A percentile compares a stretch with the other conserved stretches of the same genome.
Conservation (phyloP, 306 rosid species). For the peach (Prunus persica) region Prunus_persica_NCBIv2 NC_034015.1:11528001-11528500, state of each 20-base stretch:
- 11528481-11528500: too few relatives aligned
- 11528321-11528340: not conserved
- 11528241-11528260: too few relatives aligned
- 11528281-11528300: not conserved
- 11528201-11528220: not conserved
- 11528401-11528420: too few relatives aligned
- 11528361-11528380: not conserved
- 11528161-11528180: not conserved
- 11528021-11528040: too few relatives aligned
- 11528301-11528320: not conserved
- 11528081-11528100: not conserved
- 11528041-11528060: too few relatives aligned
- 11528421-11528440: too few relatives aligned
- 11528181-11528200: not conserved
- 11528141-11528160: not conserved
- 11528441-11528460: too few relatives aligned
- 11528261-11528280: not conserved
- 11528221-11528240: not conserved
- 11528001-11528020: too few relatives aligned
- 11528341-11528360: not conserved
- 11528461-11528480: not conserved
- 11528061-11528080: too few relatives aligned
- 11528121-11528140: not conserved
- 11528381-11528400: not conserved
- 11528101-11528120: not conserved